These are phyloP conservation scores for Lolium rigidum DNA, from an alignment of 176 grass and related monocot species.

Conservation along the genomic window DNA sequence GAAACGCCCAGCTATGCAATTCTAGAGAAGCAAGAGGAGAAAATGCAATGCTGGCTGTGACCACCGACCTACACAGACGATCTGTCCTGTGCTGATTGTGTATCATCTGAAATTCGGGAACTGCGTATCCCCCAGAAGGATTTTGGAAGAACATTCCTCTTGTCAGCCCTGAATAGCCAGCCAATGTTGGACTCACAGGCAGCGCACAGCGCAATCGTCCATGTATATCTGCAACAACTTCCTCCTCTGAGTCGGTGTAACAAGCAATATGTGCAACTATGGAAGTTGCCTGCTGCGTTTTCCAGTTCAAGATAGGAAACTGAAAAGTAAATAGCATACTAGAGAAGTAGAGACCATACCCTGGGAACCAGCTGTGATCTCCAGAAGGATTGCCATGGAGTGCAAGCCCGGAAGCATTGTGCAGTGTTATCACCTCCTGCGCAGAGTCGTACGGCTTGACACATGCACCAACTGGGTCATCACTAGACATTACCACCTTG, in stretches of 20 bases:
- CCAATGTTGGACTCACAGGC: conserved; percentile 72
- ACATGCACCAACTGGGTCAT: conserved; percentile 56
- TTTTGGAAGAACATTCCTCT: conserved; percentile 70
- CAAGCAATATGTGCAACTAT: background rate
- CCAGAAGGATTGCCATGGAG: conserved; percentile 53
- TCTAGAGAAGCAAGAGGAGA: background rate
- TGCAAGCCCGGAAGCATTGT: conserved; percentile 62
- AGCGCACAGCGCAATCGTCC: conserved; percentile 65
- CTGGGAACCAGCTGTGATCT: conserved; percentile 90
- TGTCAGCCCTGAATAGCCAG: conserved; percentile 73
- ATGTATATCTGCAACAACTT: conserved; percentile 65
- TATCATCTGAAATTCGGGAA: conserved; percentile 70
- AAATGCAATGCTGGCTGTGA: too few species aligned
- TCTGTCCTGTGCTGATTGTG: conserved; percentile 24
- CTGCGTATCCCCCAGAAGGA: conserved; percentile 93
- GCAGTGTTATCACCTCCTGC: conserved; percentile 73
- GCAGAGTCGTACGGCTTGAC: conserved; percentile 49
- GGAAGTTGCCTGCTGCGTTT: background rate
- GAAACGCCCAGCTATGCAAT: background rate
- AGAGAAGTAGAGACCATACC: conserved; percentile 53
- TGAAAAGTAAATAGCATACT: background rate
- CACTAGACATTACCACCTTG: conserved; percentile 66
- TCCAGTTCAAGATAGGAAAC: conserved; percentile 26
- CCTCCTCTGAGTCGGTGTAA: background rate
- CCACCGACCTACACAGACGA: background rate